These are phyloP conservation scores for Peronospora farinosa DNA, from an alignment of 352 stramenopile species.

Conservation along the genomic window DNA sequence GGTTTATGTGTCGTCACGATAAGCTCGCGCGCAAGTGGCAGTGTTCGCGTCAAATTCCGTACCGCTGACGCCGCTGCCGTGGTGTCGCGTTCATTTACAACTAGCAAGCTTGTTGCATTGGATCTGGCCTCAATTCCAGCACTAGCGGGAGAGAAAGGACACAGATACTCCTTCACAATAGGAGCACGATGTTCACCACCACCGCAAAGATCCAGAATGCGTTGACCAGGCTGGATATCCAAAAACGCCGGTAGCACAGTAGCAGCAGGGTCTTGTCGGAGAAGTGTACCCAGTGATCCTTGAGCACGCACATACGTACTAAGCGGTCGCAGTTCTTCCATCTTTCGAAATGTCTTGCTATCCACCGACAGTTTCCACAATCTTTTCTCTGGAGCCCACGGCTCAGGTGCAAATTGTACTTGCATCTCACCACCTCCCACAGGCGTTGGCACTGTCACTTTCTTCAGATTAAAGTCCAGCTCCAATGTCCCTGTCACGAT, in stretches of 20 bases:
- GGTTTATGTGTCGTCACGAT: constrained; percentile 72
- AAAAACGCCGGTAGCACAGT: constrained; percentile 95
- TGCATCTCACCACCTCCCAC: constrained; percentile 47
- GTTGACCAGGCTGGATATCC: constrained; percentile 75
- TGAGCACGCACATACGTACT: constrained; percentile 91
- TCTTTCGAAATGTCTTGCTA: constrained; percentile 81
- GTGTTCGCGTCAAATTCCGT: constrained; percentile 48
- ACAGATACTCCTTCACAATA: constrained; percentile 44
- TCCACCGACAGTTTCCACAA: constrained; percentile 78
- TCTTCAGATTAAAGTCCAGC: constrained; percentile 59
- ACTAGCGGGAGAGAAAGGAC: constrained; percentile 8
- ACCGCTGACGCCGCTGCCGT: constrained; percentile 42
- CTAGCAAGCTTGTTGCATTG: constrained; percentile 26
- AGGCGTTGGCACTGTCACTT: constrained; percentile 47
- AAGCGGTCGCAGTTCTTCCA: constrained; percentile 81
- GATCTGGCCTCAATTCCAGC: constrained; percentile 17
- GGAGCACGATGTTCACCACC: constrained; percentile 61
- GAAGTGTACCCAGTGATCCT: constrained; percentile 81
- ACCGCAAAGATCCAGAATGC: constrained; percentile 62
- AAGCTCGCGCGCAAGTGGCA: constrained; percentile 41
- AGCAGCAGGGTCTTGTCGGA: constrained; percentile 92
- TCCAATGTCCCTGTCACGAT: constrained; percentile 69
- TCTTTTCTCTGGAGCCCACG: constrained; percentile 55
- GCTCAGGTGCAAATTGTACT: constrained; percentile 52
- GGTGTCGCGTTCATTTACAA: constrained; percentile 72